Base-by-base conservation (phyloP, 2,329 filamentous ascomycete genomes). In the Teratosphaeriaceae sp. region DNA sequence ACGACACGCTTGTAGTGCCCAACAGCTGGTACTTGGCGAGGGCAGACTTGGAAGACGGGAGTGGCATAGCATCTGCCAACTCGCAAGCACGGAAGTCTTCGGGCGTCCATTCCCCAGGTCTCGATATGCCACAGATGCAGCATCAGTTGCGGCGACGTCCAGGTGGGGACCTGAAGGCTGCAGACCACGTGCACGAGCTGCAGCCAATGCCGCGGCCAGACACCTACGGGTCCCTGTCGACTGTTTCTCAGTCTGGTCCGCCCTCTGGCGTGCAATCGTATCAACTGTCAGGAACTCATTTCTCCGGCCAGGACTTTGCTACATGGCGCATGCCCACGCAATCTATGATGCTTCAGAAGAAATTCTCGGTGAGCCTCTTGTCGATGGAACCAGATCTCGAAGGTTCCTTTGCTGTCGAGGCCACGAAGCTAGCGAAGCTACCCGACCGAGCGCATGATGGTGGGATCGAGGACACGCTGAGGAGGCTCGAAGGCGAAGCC, bases 381-480 rank as follows among this genome's bases (percentile, higher is more conserved):
- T 64, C 70, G 37, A 76, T 73, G 1, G 72, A 77, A 47, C 72
- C 76, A 2, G 67, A 70, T 40, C 48, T 79, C 15, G 67, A 76
- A 34, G 74, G 75, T 1, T 96, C 89, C 0, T 96, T 97, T 54
- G 88, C 97, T 63, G 83, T 78, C 2, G 88, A 94, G 56, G 87
- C 94, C 1, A 82, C 89, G 46, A 86, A 86, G 54, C 78, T 98
- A 42, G 87, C 89, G 2, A 82, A 85, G 43, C 86, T 97, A 20
- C 88, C 90, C 0, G 89, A 96, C 58, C 87, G 94, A 47, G 82
- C 84, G 35, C 86, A 68, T 18, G 69, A 69, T 35, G 70, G 94
- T 58, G 90, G 90, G 11, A 82, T 97, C 20, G 92, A 97, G 59
- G 88, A 89, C n/a, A 87, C 92, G 0, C 65, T 98, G 39, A 67